These are phyloP conservation scores for Ampelomyces quisqualis DNA, from an alignment of 2,329 filamentous ascomycete species.

Conservation along the genomic window DNA sequence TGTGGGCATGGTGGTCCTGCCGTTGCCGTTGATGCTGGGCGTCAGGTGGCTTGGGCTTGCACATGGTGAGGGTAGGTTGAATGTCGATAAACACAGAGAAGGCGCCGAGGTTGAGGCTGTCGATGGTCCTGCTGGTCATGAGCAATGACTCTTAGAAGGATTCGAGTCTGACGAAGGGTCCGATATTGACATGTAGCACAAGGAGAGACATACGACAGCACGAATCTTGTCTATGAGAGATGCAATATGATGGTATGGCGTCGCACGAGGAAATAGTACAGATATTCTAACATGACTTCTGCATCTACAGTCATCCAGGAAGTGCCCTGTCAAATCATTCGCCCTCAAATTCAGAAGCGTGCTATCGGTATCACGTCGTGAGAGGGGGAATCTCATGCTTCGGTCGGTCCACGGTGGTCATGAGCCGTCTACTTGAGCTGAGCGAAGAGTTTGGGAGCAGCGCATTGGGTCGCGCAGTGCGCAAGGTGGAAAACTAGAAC, in stretches of 20 bases:
- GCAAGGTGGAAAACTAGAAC: conserved; percentile 91
- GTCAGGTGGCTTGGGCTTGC: conserved; percentile 60
- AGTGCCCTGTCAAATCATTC: conserved; percentile 28
- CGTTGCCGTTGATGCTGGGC: conserved; percentile 68
- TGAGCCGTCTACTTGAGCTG: conserved; percentile 73
- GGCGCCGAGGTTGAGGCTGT: conserved; percentile 8
- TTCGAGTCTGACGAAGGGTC: conserved; percentile 15
- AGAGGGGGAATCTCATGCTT: conserved; percentile 14
- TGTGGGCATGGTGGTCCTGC: conserved; percentile 63
- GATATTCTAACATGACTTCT: conserved; percentile 42
- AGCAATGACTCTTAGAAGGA: conserved; percentile 25
- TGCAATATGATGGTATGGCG: conserved; percentile 7
- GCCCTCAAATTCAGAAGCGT: conserved; percentile 21
- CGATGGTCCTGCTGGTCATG: conserved; percentile 12
- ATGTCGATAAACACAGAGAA: conserved; percentile 35
- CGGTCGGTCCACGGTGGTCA: conserved; percentile 7
- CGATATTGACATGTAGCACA: conserved; percentile 1
- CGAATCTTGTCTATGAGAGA: not conserved
- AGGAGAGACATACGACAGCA: not conserved
- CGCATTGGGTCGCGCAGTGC: conserved; percentile 90
- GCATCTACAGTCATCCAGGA: conserved; percentile 40
- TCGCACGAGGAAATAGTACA: conserved; percentile 36
- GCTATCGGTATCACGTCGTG: conserved; percentile 16
- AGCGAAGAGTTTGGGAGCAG: conserved; percentile 93
- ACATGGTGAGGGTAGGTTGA: conserved; percentile 33